phyloP scores from a whole-genome alignment of 2,329 filamentous ascomycete species.

The Colletotrichum australisinense region DNA sequence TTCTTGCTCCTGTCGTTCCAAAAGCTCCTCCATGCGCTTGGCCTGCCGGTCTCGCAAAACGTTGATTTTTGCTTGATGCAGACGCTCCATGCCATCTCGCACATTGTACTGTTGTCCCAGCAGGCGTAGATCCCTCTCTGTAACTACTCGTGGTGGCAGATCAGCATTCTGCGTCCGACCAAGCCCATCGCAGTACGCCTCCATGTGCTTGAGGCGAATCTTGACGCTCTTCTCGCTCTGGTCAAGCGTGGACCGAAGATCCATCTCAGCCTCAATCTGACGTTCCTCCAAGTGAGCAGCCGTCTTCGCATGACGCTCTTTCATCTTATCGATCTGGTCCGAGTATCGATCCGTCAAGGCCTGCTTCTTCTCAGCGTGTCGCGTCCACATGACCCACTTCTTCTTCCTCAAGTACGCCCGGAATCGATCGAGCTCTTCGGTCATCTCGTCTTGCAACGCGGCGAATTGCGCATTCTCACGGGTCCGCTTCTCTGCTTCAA shows the following conservation, averaged over 20 bases:
- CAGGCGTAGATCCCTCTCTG: slow-evolving; percentile 68
- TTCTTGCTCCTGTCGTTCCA: slow-evolving; percentile 65
- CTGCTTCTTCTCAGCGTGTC: slow-evolving; percentile 61
- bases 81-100: slow-evolving; percentile 68
- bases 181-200: slow-evolving; percentile 70
- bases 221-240: slow-evolving; percentile 67
- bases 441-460: slow-evolving; percentile 56
- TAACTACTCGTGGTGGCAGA: slow-evolving; percentile 65
- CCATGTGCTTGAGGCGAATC: slow-evolving; percentile 73
- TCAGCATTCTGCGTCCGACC: slow-evolving; percentile 52
- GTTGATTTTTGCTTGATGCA: slow-evolving; percentile 71
- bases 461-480: slow-evolving; percentile 56
- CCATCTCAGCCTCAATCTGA: slow-evolving; percentile 72
- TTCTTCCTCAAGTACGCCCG: slow-evolving; percentile 59
- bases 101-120: slow-evolving; percentile 71
- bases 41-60: slow-evolving; percentile 74
- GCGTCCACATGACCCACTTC: slow-evolving; percentile 60
- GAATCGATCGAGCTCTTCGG: slow-evolving; percentile 65
- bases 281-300: slow-evolving; percentile 68
- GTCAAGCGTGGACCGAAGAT: slow-evolving; percentile 64
- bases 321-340: slow-evolving; percentile 62
- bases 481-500: slow-evolving; percentile 60
- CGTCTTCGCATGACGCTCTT: slow-evolving; percentile 64
- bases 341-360: slow-evolving; percentile 59
- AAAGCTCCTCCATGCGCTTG: slow-evolving; percentile 69